phyloP scores from a whole-genome alignment of 371 early-diverging fungal species.

The Aphelidium insulamus region DNA sequence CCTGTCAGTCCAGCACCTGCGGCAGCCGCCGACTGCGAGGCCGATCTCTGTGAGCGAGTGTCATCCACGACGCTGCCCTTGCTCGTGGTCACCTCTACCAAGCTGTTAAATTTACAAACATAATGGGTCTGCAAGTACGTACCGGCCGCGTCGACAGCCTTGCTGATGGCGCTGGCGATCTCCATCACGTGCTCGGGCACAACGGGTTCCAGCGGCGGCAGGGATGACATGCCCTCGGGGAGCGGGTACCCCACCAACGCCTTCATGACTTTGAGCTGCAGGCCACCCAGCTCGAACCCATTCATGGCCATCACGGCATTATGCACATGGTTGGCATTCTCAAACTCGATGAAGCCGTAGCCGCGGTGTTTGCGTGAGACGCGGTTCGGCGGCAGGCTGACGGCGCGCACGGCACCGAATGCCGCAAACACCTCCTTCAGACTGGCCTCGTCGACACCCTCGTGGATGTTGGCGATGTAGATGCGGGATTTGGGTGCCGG shows the following conservation, averaged over 20 bases:
- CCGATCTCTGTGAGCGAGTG: too few relatives aligned
- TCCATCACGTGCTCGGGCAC: background rate
- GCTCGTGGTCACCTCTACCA: too few relatives aligned
- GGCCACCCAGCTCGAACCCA: conserved; percentile 43
- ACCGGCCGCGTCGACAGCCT: too few relatives aligned
- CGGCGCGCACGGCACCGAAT: conserved; percentile 30
- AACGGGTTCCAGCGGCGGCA: conserved; percentile 19
- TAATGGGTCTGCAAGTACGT: too few relatives aligned
- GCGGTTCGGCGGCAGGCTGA: background rate
- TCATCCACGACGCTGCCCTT: too few relatives aligned
- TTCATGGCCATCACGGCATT: conserved; percentile 41
- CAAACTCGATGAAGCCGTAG: conserved; percentile 39
- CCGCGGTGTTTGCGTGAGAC: background rate
- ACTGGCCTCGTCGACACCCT: conserved; percentile 36
- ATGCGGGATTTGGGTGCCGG: conserved; percentile 27
- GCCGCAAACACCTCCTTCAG: conserved; percentile 42
- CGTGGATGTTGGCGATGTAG: conserved; percentile 53
- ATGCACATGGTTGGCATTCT: conserved; percentile 17
- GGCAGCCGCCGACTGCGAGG: too few relatives aligned
- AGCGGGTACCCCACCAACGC: conserved; percentile 53
- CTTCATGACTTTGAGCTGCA: conserved; percentile 30
- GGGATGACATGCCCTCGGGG: conserved; percentile 50
- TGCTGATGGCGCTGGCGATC: background rate
- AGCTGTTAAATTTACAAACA: too few relatives aligned
- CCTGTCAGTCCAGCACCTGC: too few relatives aligned